Percentiles rank a stretch among this genome's conserved stretches.
Evolutionary conservation across 805 yeast species (phyloP).

Genomic region (Candida tibetensis): DNA sequence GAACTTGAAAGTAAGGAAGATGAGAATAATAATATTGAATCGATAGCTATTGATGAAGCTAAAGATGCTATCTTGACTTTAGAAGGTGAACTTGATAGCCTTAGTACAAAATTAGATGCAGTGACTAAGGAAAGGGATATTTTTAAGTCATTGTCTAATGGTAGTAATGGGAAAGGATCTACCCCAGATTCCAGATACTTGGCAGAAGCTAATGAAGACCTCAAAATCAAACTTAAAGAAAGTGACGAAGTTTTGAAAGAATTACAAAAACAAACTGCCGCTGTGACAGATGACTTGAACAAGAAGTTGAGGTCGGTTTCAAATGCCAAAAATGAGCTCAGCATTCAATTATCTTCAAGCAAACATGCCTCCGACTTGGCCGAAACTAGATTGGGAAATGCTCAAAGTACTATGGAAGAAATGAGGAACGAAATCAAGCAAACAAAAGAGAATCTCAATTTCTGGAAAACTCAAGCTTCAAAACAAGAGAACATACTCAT

Average conservation of each 20-base stretch:
- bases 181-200: conserved; percentile 22
- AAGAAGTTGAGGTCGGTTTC: conserved; percentile 27
- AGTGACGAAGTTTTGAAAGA: conserved; percentile 34
- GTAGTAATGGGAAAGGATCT: conserved; percentile 5
- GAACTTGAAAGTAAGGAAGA: conserved; percentile 67
- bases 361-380: conserved; percentile 53
- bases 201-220: conserved; percentile 25
- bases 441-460: conserved; percentile 26
- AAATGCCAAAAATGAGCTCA: conserved; percentile 37
- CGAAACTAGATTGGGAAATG: conserved; percentile 49
- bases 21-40: conserved; percentile 39
- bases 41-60: conserved; percentile 57
- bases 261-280: conserved; percentile 37
- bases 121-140: conserved; percentile 68
- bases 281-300: conserved; percentile 47
- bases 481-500: conserved; percentile 37
- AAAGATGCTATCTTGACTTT: conserved; percentile 63
- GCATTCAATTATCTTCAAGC: conserved; percentile 51
- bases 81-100: conserved; percentile 53
- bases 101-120: conserved; percentile 52
- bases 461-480: conserved; percentile 42
- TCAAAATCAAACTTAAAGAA: conserved; percentile 33
- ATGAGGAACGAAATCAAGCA: conserved; percentile 27
- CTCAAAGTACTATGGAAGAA: conserved; percentile 32
- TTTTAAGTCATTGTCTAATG: conserved; percentile 34